These are phyloP conservation scores for Catharanthus roseus DNA, from an alignment of 257 asterid species.

Conservation along the genomic window DNA sequence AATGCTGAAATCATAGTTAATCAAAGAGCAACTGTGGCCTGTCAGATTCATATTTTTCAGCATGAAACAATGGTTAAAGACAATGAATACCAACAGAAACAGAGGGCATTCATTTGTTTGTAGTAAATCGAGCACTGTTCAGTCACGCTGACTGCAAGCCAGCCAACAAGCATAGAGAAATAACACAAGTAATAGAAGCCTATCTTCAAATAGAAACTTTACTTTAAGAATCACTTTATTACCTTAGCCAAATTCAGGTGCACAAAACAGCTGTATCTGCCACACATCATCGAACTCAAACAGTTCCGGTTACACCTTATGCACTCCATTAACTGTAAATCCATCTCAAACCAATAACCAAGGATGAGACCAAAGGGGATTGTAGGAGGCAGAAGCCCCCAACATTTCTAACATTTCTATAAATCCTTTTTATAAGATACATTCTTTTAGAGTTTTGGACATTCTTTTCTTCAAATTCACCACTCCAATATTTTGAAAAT, in stretches of 20 bases:
- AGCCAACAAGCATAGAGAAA: slow-evolving; percentile 8
- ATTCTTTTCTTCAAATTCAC: too few species aligned
- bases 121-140: slow-evolving; percentile 7
- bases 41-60: slow-evolving; percentile 1
- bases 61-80: slow-evolving; percentile 1
- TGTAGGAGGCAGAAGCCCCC: too few species aligned
- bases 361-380: too few species aligned
- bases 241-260: slow-evolving; percentile 5
- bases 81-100: slow-evolving; percentile 11
- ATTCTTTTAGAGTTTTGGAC: too few species aligned
- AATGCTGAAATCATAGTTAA: neutral
- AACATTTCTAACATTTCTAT: too few species aligned
- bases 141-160: slow-evolving; percentile 13
- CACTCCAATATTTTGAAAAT: too few species aligned
- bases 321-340: slow-evolving; percentile 8
- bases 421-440: too few species aligned
- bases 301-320: neutral
- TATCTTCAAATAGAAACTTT: slow-evolving; percentile 4
- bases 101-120: slow-evolving; percentile 7
- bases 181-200: neutral
- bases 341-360: too few species aligned
- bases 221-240: slow-evolving; percentile 14
- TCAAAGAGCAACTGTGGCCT: neutral
- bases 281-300: slow-evolving; percentile 11
- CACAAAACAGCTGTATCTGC: slow-evolving; percentile 3